Percentiles rank a stretch among this genome's conserved stretches.
Evolutionary conservation across 805 yeast species (phyloP).

Genomic region (Tetrapisispora nanseiensis): DNA sequence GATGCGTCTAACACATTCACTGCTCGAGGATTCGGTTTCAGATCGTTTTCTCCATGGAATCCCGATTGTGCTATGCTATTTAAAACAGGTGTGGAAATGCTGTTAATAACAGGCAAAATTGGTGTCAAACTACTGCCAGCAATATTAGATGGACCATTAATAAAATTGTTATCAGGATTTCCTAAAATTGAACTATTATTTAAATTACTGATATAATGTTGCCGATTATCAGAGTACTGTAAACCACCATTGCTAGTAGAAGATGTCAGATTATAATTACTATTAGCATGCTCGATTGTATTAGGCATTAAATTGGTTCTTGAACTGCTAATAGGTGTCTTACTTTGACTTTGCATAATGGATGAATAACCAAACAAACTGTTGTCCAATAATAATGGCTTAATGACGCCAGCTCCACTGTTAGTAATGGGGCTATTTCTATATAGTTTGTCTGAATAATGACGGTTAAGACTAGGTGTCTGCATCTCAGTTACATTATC

Average conservation of each 20-base stretch:
- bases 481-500: not conserved
- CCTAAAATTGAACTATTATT: not conserved
- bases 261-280: not conserved
- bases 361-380: not conserved
- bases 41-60: not conserved
- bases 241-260: not conserved
- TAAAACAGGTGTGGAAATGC: not conserved
- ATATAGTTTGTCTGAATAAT: not conserved
- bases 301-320: not conserved
- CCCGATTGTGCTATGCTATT: not conserved
- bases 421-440: not conserved
- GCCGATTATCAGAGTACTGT: not conserved
- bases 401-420: not conserved
- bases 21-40: not conserved
- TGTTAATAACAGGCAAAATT: not conserved
- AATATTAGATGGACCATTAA: not conserved
- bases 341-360: not conserved
- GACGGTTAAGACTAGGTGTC: not conserved
- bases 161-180: not conserved
- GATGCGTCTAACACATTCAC: not conserved
- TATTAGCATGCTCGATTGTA: not conserved
- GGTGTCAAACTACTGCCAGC: slow-evolving; percentile 1
- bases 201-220: not conserved
- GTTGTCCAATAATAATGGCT: not conserved
- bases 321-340: not conserved